Base-by-base conservation (phyloP, 768 basidiomycete genomes). In the Lactarius indigo region DNA sequence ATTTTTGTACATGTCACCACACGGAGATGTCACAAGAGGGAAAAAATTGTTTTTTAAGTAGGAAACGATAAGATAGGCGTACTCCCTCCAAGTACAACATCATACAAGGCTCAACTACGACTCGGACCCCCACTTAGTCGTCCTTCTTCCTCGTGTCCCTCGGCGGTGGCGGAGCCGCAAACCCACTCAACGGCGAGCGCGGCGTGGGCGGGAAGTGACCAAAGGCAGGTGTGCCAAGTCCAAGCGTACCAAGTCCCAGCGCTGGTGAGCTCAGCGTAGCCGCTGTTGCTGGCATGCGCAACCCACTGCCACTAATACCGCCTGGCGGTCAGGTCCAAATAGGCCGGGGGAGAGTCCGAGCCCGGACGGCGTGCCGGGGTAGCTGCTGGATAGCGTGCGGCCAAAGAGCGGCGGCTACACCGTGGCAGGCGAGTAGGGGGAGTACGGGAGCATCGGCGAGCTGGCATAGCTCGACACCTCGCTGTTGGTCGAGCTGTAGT, bases 121-220 rank as follows among this genome's bases (percentile, higher is more conserved):
- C 18, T 10, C 12, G 33, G 26, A 3, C 52, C 23, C 42, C 26
- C 4, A 23, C 31, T 33, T 39, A 68, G 23, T 64, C 62, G 6
- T 56, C 63, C 52, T 68, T 64, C 23, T 67, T 57, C 20, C 31
- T 42, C 8, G 37, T n/a, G 13, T 63, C 60, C 33, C 52, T n/a
- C n/a, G 61, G n/a, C 10, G 54, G 18, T 8, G 68, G 61, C 30
- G 47, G 41, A 12, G 54, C 35, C 15, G 68, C 30, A 28, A 61
- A 28, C 4, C 64, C 60, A 42, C 64, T 67, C 47, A 68, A 52
- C 15, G 66, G 72, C n/a, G 76, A 71, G 44, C 72, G 74, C 3
- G 77, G 78, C 57, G 78, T 78, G 1, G 76, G 77, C 23, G 77
- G 78, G 74, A 80, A 78, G 56, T 75, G 71, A 23, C 71, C 65